Conservation (phyloP, 2,329 filamentous ascomycete species). For the Xylariaceae sp. region DNA sequence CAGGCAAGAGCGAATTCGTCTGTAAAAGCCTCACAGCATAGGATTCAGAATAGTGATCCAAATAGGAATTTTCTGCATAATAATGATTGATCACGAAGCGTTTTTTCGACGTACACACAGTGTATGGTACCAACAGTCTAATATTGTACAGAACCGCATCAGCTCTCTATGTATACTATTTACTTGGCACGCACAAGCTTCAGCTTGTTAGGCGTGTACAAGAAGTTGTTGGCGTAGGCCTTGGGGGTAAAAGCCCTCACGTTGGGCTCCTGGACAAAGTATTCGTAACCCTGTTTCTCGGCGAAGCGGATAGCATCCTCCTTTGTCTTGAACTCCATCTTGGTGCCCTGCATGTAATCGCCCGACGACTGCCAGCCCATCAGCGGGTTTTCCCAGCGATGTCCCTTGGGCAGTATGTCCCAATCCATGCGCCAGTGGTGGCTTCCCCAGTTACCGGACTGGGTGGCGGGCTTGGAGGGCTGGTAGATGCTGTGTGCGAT, state of each 20-base stretch:
- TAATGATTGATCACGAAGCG: too few relatives aligned
- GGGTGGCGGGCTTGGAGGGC: slow-evolving; percentile 88
- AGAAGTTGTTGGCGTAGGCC: slow-evolving; percentile 95
- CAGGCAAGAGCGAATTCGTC: too few relatives aligned
- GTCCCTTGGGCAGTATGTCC: slow-evolving; percentile 88
- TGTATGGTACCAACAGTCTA: slow-evolving; percentile 6
- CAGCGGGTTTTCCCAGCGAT: slow-evolving; percentile 96
- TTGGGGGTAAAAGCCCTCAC: slow-evolving; percentile 81
- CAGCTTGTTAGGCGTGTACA: slow-evolving; percentile 78
- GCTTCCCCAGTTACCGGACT: slow-evolving; percentile 83
- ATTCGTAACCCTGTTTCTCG: slow-evolving; percentile 98
- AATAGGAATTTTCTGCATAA: too few relatives aligned
- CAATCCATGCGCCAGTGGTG: slow-evolving; percentile 97
- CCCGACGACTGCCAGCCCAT: slow-evolving; percentile 98
- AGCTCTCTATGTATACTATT: slow-evolving; percentile 5
- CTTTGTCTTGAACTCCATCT: slow-evolving; percentile 85
- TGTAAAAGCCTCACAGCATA: too few relatives aligned
- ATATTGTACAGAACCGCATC: slow-evolving; percentile 6
- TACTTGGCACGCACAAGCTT: slow-evolving; percentile 84
- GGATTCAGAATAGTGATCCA: too few relatives aligned
- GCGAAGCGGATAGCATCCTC: slow-evolving; percentile 94
- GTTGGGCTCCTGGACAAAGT: slow-evolving; percentile 97
- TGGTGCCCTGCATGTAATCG: slow-evolving; percentile 91
- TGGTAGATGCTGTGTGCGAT: slow-evolving; percentile 71
- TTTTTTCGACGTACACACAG: too few relatives aligned